phyloP scores from a whole-genome alignment of 1,284 basidiomycete genomes.

The Microbotryomycetes sp. region DNA sequence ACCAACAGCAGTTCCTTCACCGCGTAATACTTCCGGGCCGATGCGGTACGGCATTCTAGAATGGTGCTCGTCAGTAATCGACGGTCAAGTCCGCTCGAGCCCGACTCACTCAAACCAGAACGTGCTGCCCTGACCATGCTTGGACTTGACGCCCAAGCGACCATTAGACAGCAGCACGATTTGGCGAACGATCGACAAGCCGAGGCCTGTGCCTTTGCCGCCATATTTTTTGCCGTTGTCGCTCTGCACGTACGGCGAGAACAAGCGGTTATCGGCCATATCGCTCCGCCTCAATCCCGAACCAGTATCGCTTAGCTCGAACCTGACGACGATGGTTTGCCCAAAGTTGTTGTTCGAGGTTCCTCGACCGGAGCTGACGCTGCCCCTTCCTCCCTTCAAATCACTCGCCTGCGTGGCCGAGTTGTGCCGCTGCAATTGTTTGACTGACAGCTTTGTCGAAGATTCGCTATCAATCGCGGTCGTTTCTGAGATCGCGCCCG shows the following conservation, averaged over 20 bases:
- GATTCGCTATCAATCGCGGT: background rate
- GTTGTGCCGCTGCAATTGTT: background rate
- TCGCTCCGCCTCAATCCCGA: constrained; percentile 62
- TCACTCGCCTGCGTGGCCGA: background rate
- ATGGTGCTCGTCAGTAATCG: too few relatives aligned
- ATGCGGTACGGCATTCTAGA: background rate
- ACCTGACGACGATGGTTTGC: constrained; percentile 52
- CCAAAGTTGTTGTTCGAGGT: too few relatives aligned
- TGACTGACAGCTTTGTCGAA: background rate
- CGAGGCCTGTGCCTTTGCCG: constrained; percentile 39
- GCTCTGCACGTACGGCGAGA: constrained; percentile 44
- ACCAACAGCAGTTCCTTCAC: background rate
- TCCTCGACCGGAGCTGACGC: background rate
- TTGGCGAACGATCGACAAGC: constrained; percentile 75
- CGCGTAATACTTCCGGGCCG: background rate
- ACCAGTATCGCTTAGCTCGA: constrained; percentile 73
- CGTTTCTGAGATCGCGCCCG: background rate
- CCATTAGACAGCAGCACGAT: constrained; percentile 76
- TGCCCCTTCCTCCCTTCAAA: background rate
- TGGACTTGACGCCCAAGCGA: constrained; percentile 53
- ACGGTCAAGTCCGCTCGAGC: background rate
- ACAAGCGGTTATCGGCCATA: constrained; percentile 62
- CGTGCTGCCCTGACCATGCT: constrained; percentile 46
- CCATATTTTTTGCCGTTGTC: constrained; percentile 63
- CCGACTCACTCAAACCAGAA: constrained; percentile 59